Conservation (phyloP, 331 rosid genomes). For the Saraca asoca region DNA sequence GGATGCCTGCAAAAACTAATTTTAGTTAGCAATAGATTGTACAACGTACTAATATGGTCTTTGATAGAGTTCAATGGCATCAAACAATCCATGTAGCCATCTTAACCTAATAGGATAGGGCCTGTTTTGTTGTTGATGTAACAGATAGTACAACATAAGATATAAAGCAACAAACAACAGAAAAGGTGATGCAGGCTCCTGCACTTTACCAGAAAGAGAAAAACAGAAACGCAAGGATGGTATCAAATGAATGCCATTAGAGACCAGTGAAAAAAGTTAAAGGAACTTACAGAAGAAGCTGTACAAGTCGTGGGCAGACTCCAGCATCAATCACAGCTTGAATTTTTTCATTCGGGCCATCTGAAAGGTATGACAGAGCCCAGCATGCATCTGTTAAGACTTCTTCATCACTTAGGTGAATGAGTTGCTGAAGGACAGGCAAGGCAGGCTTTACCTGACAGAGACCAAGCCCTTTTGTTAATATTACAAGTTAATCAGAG, state of each 20-base stretch:
- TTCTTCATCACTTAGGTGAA: constrained; percentile 58
- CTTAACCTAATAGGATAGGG: no score
- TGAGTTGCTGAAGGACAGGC: constrained; percentile 58
- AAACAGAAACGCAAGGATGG: background rate
- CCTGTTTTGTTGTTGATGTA: no score
- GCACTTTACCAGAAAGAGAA: no score
- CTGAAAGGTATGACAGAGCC: constrained; percentile 76
- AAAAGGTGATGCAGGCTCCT: no score
- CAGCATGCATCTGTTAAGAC: constrained; percentile 65
- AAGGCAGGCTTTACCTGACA: constrained; percentile 66
- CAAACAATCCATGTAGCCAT: no score
- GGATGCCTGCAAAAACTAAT: constrained; percentile 54
- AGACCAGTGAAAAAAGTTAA: background rate
- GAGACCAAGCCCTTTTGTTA: constrained; percentile 19
- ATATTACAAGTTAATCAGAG: background rate
- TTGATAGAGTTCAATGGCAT: no score
- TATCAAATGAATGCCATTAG: background rate
- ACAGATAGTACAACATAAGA: no score
- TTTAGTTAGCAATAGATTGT: constrained; percentile 18
- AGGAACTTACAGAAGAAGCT: constrained; percentile 58
- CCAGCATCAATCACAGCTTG: constrained; percentile 65
- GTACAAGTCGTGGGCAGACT: constrained; percentile 62
- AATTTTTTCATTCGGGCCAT: constrained; percentile 58
- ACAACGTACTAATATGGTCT: background rate
- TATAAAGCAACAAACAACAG: no score